A percentile compares a stretch with the other conserved stretches of the same genome.
phyloP scores from a whole-genome alignment of 768 basidiomycete genomes.

The Tricholoma flavovirens region DNA sequence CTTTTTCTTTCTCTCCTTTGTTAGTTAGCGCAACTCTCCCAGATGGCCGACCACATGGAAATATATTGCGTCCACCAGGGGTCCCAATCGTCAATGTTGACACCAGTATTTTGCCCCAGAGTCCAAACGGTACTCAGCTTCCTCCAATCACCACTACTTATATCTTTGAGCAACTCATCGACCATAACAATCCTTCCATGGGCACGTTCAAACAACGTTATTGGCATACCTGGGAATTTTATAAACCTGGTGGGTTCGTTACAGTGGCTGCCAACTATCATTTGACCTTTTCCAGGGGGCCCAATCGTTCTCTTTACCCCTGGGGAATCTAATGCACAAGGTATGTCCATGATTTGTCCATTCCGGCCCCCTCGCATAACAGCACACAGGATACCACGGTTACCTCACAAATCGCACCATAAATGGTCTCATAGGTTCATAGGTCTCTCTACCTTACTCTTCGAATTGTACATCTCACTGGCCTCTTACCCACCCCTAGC shows the following conservation, averaged over 20 bases:
- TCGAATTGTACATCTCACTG: background rate
- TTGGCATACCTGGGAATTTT: slow-evolving; percentile 67
- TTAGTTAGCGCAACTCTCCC: slow-evolving; percentile 20
- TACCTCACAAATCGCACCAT: slow-evolving; percentile 64
- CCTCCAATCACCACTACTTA: slow-evolving; percentile 44
- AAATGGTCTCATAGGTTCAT: slow-evolving; percentile 47
- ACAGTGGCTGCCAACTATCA: background rate
- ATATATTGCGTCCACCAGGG: slow-evolving; percentile 33
- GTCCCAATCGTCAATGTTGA: slow-evolving; percentile 28
- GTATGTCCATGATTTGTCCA: slow-evolving; percentile 19
- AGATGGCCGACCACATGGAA: slow-evolving; percentile 39
- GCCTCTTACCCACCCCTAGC: slow-evolving; percentile 27
- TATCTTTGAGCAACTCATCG: slow-evolving; percentile 53
- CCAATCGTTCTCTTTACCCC: slow-evolving; percentile 64
- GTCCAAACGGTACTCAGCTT: slow-evolving; percentile 37
- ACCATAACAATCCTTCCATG: slow-evolving; percentile 47
- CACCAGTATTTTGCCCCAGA: slow-evolving; percentile 31
- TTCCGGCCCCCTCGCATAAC: slow-evolving; percentile 2
- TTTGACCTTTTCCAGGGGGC: slow-evolving; percentile 33
- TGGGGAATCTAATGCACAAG: slow-evolving; percentile 55
- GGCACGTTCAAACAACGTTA: slow-evolving; percentile 78
- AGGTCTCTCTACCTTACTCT: background rate
- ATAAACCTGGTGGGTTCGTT: slow-evolving; percentile 38
- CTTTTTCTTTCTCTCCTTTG: slow-evolving; percentile 15
- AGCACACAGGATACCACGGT: slow-evolving; percentile 32